Evolutionary conservation across 2,329 filamentous ascomycete species (phyloP), one percentile per base, ranked within the genome.

Genomic region (Cordyceps farinosa): DNA sequence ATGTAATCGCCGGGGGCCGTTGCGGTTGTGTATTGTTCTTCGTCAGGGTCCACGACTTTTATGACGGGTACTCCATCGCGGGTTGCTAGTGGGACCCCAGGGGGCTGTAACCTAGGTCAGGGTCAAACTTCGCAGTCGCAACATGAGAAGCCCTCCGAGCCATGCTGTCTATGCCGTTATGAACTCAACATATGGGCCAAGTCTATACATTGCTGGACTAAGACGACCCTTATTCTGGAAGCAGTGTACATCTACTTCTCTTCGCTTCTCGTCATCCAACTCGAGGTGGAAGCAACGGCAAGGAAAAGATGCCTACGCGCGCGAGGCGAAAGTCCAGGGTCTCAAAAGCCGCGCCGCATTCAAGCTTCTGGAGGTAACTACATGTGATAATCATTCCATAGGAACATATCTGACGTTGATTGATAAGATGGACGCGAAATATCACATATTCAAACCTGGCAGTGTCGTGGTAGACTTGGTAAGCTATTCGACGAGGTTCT

Each of bases 291-390:
- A 92, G 74, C 82, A 84, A 59, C 88, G 95, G 27, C 93, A 97
- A 72, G 80, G 80, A 45, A 83, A 77, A 47, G 95, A 99, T 77
- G 77, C 76, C 22, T 96, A 87, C 73, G 85, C 89, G 0, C 85
- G 85, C 62, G 86, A 90, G 69, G 93, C 95, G 52, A 90, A 87
- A 71, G 87, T 96, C 2, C 84, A 90, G 68, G 89, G 89, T 0
- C 78, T 97, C 64, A 97, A 94, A 76, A 96, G 92, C 70, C 87
- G 95, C 66, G 95, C 95, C 32, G 95, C 93, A 0, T 97, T 95
- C 76, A 99, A 99, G 76, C 80, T 99, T 10, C 77, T 97, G 22
- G 90, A 97, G 81, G 92, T 92, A 72, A 38, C 70, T 11, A 11
- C 9, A 10, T 42, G 29, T 13, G 13, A 17, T 36, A 10, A 45